Percentiles rank a stretch among this genome's conserved stretches.
Evolutionary conservation across 2,329 filamentous ascomycete species (phyloP).

Genomic region (Paradendryphiella salina): DNA sequence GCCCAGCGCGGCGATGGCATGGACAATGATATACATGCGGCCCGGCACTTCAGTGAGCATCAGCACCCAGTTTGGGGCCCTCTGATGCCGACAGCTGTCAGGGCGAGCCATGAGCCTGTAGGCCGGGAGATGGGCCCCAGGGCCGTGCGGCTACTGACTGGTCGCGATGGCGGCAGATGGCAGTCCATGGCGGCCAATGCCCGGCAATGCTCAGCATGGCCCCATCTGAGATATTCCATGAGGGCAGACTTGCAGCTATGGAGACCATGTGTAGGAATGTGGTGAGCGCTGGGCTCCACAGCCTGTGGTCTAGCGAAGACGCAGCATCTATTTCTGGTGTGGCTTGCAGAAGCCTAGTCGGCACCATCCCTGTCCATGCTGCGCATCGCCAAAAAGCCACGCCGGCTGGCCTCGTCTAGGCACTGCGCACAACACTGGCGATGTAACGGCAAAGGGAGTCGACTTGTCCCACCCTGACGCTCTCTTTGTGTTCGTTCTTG

Average conservation of each 20-base stretch:
- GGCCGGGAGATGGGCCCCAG: conserved; percentile 19
- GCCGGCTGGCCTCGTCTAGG: conserved; percentile 24
- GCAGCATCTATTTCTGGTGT: conserved; percentile 46
- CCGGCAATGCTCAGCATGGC: conserved; percentile 30
- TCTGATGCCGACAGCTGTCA: conserved; percentile 26
- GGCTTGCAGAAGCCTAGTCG: conserved; percentile 47
- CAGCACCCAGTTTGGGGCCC: conserved; percentile 29
- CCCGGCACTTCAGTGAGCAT: conserved; percentile 27
- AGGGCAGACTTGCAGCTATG: conserved; percentile 29
- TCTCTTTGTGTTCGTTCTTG: conserved; percentile 6
- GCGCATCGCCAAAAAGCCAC: conserved; percentile 38
- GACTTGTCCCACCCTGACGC: conserved; percentile 28
- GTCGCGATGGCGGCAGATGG: conserved; percentile 28
- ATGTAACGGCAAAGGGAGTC: conserved; percentile 23
- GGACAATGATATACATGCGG: conserved; percentile 33
- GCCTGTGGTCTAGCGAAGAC: conserved; percentile 28
- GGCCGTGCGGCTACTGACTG: conserved; percentile 22
- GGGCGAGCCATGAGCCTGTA: conserved; percentile 26
- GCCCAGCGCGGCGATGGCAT: conserved; percentile 31
- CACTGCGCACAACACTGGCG: conserved; percentile 27
- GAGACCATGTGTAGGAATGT: conserved; percentile 34
- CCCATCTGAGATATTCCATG: conserved; percentile 21
- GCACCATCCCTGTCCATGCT: conserved; percentile 33
- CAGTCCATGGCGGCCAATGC: conserved; percentile 33
- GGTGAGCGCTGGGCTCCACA: conserved; percentile 36